Evolutionary conservation across 106 monocot species (phyloP), one percentile per base, ranked within the genome.

Genomic region (Xerophyta viscosa): DNA sequence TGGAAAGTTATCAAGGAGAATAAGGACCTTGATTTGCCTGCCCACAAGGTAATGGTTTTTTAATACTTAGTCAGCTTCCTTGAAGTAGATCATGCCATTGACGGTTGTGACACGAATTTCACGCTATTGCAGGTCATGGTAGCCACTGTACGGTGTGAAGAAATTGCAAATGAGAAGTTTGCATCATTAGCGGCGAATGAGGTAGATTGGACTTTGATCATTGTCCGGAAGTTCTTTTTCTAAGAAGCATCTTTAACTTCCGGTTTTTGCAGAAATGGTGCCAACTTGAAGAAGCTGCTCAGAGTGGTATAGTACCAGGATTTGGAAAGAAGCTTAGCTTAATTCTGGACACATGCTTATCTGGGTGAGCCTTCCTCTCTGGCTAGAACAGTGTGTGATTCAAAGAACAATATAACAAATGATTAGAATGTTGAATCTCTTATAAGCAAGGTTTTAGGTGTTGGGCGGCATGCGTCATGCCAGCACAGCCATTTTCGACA

Each of bases 1-100:
- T 96, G 96, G 96, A 79, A 72, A 73, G 64, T 88, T 68, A 94
- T 94, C 20, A 94, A 85, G 62, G 88, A 94, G 68, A 94, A 94
- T 39, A 94, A 82, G 51, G 96, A 96, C 47, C 96, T 96, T 73
- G 96, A 96, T 33, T 56, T 96, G 29, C 96, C 96, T 66, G 81
- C 85, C 10, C 96, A 96, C 63, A 96, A 89, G 89, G 96, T 93
- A 25, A 62, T 59, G 4, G 14, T 20, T 23, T 11, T 11, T 50
- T 37, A n/a, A n/a, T n/a, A n/a, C n/a, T n/a, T n/a, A 8, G 39
- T 39, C 15, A 3, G 39, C 39, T 39, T 39, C 39, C 15, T n/a
- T 39, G 13, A n/a, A n/a, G n/a, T 39, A 15, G 39, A 39, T 7
- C 15, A 3, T 8, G 6, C 39, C 39, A 39, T 7, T 1, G 6